Evolutionary conservation across 495 filamentous ascomycete genomes (phyloP).

Genomic region (Bacidia rubella): DNA sequence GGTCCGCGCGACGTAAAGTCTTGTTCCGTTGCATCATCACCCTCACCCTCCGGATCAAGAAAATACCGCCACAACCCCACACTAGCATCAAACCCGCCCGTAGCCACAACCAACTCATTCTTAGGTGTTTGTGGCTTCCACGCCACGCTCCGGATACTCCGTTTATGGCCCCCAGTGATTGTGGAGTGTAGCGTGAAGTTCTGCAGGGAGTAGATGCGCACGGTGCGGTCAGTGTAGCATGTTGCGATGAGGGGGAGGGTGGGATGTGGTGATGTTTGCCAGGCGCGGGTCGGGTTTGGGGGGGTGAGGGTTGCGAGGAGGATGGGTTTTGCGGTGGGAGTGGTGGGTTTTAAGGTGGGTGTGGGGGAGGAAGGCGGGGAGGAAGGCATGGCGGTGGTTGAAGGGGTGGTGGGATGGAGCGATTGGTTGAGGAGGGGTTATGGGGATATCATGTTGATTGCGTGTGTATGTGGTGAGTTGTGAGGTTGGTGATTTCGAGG

Average conservation of each 20-base stretch:
- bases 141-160: conserved; percentile 61
- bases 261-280: conserved; percentile 76
- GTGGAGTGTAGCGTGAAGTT: conserved; percentile 50
- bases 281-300: conserved; percentile 64
- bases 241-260: conserved; percentile 80
- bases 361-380: not conserved
- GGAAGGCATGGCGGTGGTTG: not conserved
- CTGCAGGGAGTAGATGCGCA: conserved; percentile 74
- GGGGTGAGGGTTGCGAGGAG: conserved; percentile 42
- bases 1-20: conserved; percentile 3
- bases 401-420: not conserved
- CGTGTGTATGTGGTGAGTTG: too few species aligned
- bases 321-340: conserved; percentile 9
- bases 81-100: conserved; percentile 79
- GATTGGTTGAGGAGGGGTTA: not conserved
- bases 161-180: conserved; percentile 78
- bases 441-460: not conserved
- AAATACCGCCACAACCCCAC: conserved; percentile 73
- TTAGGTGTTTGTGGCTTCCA: conserved; percentile 59
- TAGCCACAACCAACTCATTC: conserved; percentile 65
- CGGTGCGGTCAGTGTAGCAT: conserved; percentile 69
- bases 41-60: conserved; percentile 29
- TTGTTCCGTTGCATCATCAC: conserved; percentile 15
- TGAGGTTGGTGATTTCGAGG: not conserved
- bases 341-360: not conserved